Evolutionary conservation across 768 basidiomycete genomes (phyloP).

Genomic region (Boletus subparvulus): DNA sequence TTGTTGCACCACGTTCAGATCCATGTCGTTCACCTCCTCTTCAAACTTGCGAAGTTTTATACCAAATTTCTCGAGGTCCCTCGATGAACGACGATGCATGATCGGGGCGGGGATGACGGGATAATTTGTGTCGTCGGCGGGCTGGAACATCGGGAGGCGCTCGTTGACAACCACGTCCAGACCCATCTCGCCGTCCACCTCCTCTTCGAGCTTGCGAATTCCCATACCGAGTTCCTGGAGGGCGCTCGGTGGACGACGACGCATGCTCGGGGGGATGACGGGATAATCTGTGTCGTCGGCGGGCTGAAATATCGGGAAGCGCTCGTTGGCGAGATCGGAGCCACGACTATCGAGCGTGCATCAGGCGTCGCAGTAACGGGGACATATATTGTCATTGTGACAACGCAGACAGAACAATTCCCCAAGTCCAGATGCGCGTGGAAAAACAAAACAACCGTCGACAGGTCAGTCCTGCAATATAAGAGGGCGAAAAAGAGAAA

Average conservation of each 20-base stretch:
- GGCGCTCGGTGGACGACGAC: slow-evolving; percentile 40
- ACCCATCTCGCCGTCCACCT: slow-evolving; percentile 40
- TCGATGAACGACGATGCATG: slow-evolving; percentile 50
- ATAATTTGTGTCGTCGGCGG: slow-evolving; percentile 29
- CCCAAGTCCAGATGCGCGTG: no score
- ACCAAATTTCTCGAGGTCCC: slow-evolving; percentile 43
- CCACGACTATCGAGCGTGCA: slow-evolving; percentile 49
- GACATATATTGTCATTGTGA: no score
- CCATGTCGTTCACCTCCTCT: slow-evolving; percentile 49
- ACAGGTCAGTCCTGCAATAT: not conserved
- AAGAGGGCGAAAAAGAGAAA: not conserved
- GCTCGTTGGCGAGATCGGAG: slow-evolving; percentile 72
- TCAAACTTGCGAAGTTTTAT: slow-evolving; percentile 69
- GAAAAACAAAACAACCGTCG: not conserved
- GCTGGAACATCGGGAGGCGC: slow-evolving; percentile 61
- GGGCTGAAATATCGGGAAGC: slow-evolving; percentile 58
- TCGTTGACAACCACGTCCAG: slow-evolving; percentile 57
- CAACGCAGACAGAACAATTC: no score
- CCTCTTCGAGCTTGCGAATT: slow-evolving; percentile 62
- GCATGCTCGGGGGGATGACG: slow-evolving; percentile 65
- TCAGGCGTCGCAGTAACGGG: slow-evolving; percentile 39
- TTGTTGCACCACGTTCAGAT: not conserved
- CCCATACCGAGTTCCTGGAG: slow-evolving; percentile 58
- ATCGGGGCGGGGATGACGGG: slow-evolving; percentile 62
- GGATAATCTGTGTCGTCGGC: slow-evolving; percentile 33